These are phyloP conservation scores for Aureobasidium namibiae DNA, from an alignment of 2,329 filamentous ascomycete genomes.

Conservation along the genomic window DNA sequence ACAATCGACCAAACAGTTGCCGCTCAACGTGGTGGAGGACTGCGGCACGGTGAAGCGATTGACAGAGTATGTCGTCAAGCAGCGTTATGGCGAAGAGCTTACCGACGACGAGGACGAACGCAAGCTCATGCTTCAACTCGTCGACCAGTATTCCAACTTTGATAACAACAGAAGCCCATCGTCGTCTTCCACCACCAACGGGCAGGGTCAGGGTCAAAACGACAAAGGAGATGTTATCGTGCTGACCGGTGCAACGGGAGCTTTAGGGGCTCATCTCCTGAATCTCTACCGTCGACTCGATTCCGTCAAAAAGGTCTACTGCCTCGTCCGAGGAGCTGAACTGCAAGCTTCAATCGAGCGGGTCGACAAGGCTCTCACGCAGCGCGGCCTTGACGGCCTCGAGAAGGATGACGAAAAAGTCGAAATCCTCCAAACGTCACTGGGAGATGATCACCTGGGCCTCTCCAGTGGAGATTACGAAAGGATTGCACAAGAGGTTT, in stretches of 20 bases:
- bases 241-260: conserved; percentile 44
- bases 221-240: conserved; percentile 23
- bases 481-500: conserved; percentile 35
- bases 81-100: conserved; percentile 28
- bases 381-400: conserved; percentile 27
- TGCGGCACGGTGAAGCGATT: conserved; percentile 44
- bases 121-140: conserved; percentile 37
- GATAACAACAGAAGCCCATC: conserved; percentile 13
- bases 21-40: conserved; percentile 54
- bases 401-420: conserved; percentile 36
- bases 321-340: conserved; percentile 46
- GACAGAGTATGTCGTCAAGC: conserved; percentile 30
- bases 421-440: conserved; percentile 38
- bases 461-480: conserved; percentile 35
- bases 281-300: conserved; percentile 33
- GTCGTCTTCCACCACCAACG: background rate
- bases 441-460: conserved; percentile 43
- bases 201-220: conserved; percentile 14
- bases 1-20: conserved; percentile 31
- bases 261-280: conserved; percentile 45
- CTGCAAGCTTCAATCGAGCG: conserved; percentile 35
- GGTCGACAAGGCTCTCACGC: conserved; percentile 36
- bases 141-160: conserved; percentile 41
- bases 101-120: conserved; percentile 28
- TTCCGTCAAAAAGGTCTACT: conserved; percentile 42